A percentile compares a stretch with the other conserved stretches of the same genome.
Evolutionary conservation across 108 stramenopile species (phyloP).

Genomic region (Skeletonema marinoi): DNA sequence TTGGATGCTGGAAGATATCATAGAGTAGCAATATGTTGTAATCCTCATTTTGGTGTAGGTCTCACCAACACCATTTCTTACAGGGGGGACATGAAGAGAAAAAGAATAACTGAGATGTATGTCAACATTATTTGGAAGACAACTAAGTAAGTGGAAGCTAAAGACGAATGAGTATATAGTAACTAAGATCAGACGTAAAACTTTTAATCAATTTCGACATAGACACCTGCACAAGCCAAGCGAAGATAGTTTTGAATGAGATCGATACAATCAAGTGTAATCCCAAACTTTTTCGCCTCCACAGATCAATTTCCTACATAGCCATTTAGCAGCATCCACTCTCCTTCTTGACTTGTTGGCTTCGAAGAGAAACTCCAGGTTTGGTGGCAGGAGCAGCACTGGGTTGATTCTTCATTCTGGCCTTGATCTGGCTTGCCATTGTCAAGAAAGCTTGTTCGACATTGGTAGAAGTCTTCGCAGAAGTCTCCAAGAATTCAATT

Average conservation of each 20-base stretch:
- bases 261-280: not conserved
- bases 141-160: no score
- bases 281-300: not conserved
- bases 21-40: no score
- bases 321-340: constrained; percentile 82
- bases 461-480: constrained; percentile 97
- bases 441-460: constrained; percentile 99
- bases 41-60: no score
- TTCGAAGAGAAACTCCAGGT: constrained; percentile 74
- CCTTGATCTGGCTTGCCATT: constrained; percentile 99
- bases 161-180: not conserved
- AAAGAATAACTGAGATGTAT: no score
- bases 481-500: constrained; percentile 99
- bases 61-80: no score
- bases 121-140: no score
- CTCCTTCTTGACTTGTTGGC: constrained; percentile 82
- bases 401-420: constrained; percentile 94
- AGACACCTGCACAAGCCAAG: not conserved
- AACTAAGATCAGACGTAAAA: constrained; percentile 3
- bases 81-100: no score
- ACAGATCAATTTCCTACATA: not conserved
- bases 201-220: not conserved
- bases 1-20: no score
- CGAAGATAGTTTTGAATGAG: not conserved
- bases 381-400: constrained; percentile 76